Percentiles rank a stretch among this genome's conserved stretches.
Evolutionary conservation across 2,329 filamentous ascomycete species (phyloP).

Genomic region (Didymella sp.): DNA sequence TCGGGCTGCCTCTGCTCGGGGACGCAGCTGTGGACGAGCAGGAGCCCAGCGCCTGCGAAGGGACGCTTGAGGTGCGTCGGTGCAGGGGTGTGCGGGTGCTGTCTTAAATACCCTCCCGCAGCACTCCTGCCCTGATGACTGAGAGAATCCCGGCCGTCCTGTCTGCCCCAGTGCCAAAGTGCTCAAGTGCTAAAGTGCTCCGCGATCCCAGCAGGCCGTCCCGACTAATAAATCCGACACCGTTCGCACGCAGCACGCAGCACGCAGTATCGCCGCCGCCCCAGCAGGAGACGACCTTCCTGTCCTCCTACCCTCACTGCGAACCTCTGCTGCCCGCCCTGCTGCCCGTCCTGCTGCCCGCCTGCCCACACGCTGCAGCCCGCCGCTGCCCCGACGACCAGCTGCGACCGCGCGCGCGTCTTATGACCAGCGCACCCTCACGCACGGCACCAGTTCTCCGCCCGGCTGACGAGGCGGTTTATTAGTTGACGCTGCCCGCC

Average conservation of each 20-base stretch:
- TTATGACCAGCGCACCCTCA: constrained; percentile 12
- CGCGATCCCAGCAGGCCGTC: constrained; percentile 25
- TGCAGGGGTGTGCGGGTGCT: constrained; percentile 28
- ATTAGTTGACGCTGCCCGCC: constrained; percentile 29
- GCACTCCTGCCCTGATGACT: constrained; percentile 31
- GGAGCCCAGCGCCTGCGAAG: constrained; percentile 27
- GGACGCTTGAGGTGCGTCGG: constrained; percentile 12
- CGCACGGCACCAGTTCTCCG: constrained; percentile 14
- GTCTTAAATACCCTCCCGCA: constrained; percentile 38
- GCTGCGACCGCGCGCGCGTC: constrained; percentile 10
- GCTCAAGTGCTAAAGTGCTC: constrained; percentile 5
- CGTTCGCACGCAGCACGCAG: constrained; percentile 9
- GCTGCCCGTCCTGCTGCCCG: neutral
- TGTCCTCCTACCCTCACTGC: neutral
- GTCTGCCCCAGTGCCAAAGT: constrained; percentile 9
- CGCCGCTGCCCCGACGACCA: constrained; percentile 5
- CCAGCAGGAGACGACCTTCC: neutral
- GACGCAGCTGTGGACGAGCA: constrained; percentile 23
- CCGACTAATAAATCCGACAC: constrained; percentile 34
- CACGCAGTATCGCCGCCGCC: neutral
- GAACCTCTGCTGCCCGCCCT: neutral
- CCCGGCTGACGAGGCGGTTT: constrained; percentile 24
- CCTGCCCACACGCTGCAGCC: neutral
- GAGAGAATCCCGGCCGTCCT: constrained; percentile 18
- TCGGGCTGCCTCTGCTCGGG: constrained; percentile 23